Evolutionary conservation across 805 yeast genomes (phyloP).

Genomic region (Phaffomyces thermotolerans): DNA sequence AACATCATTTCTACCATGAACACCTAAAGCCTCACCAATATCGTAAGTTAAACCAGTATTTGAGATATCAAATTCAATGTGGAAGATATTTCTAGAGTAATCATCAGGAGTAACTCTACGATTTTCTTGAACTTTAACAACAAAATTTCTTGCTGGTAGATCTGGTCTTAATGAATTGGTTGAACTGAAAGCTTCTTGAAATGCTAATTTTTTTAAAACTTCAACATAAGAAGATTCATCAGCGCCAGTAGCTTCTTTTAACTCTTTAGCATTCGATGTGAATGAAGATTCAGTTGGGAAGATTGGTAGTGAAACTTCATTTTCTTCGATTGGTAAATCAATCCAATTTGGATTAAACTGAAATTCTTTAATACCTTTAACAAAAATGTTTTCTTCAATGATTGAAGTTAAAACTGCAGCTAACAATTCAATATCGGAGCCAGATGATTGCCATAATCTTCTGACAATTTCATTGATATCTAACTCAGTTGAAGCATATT

Average conservation of each 20-base stretch:
- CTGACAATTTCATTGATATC: slow-evolving; percentile 59
- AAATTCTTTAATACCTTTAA: slow-evolving; percentile 34
- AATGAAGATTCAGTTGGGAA: slow-evolving; percentile 62
- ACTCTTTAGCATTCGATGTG: slow-evolving; percentile 48
- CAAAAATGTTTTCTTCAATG: slow-evolving; percentile 47
- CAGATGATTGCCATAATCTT: slow-evolving; percentile 73
- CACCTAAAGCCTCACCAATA: slow-evolving; percentile 95
- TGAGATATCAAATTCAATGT: slow-evolving; percentile 84
- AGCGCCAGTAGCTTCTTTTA: slow-evolving; percentile 32
- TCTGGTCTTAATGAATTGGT: slow-evolving; percentile 72
- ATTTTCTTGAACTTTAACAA: slow-evolving; percentile 87
- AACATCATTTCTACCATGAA: slow-evolving; percentile 79
- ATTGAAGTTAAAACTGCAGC: slow-evolving; percentile 63
- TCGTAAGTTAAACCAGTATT: slow-evolving; percentile 89
- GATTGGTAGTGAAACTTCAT: slow-evolving; percentile 38
- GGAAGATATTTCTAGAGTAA: slow-evolving; percentile 93
- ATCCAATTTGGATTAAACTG: slow-evolving; percentile 22
- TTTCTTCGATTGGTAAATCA: slow-evolving; percentile 25
- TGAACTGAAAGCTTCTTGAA: slow-evolving; percentile 70
- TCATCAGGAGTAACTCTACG: slow-evolving; percentile 84
- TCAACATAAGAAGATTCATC: slow-evolving; percentile 39
- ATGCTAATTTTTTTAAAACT: slow-evolving; percentile 63
- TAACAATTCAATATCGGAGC: slow-evolving; percentile 72
- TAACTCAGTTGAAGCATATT: slow-evolving; percentile 51
- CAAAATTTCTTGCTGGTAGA: slow-evolving; percentile 72